Conservation (phyloP, 768 basidiomycete species). For the Pseudohyphozyma bogoriensis region DNA sequence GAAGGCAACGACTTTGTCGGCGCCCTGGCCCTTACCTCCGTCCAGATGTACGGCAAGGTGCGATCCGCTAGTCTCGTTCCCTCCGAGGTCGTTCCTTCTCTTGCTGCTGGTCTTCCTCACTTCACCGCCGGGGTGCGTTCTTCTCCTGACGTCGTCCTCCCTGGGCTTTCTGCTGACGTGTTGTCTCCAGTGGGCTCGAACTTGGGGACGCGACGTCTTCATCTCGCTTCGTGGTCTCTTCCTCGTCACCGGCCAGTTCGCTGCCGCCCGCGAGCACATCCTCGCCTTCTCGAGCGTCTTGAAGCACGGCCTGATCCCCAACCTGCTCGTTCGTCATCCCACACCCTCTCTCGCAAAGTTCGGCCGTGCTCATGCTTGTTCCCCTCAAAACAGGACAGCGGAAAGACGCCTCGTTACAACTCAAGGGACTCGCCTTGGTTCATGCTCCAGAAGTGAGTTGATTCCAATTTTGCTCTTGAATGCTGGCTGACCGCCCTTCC, state of each 20-base stretch:
- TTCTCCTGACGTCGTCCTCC: not conserved
- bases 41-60: slow-evolving; percentile 76
- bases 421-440: slow-evolving; percentile 98
- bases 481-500: too few relatives aligned
- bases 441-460: slow-evolving; percentile 99
- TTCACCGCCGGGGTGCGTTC: slow-evolving; percentile 54
- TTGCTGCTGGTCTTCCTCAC: slow-evolving; percentile 92
- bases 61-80: slow-evolving; percentile 77
- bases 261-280: slow-evolving; percentile 77
- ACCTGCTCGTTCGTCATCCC: slow-evolving; percentile 78
- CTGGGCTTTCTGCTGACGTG: not conserved
- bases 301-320: slow-evolving; percentile 94
- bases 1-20: slow-evolving; percentile 83
- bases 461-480: too few relatives aligned
- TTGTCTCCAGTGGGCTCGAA: slow-evolving; percentile 63
- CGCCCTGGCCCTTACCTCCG: slow-evolving; percentile 61
- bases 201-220: slow-evolving; percentile 71
- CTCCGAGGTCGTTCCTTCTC: slow-evolving; percentile 54
- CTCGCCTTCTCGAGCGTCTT: slow-evolving; percentile 73
- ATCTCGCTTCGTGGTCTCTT: slow-evolving; percentile 56
- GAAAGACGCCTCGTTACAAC: slow-evolving; percentile 51
- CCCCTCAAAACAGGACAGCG: slow-evolving; percentile 9
- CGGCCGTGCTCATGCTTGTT: not conserved
- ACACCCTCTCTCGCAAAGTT: not conserved
- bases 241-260: slow-evolving; percentile 80